Conservation (phyloP, 176 grass and related monocot genomes). For the Carex cristatella region DNA sequence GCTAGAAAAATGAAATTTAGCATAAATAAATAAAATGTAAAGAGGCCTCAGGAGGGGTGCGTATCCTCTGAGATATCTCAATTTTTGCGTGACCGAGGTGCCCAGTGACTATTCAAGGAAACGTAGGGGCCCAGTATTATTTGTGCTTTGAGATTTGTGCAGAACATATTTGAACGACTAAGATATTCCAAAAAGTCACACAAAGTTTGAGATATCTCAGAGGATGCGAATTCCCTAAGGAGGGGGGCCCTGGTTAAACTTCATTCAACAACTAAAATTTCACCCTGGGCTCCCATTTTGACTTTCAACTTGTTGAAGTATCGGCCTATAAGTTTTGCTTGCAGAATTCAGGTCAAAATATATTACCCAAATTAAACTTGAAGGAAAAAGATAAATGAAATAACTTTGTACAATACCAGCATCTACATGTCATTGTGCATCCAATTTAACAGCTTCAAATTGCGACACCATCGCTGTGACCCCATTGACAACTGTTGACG, state of each 20-base stretch:
- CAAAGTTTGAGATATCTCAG: too few species aligned
- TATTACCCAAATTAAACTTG: not conserved
- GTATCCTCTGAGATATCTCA: too few species aligned
- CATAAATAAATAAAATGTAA: not conserved
- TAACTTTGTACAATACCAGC: not conserved
- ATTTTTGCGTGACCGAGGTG: too few species aligned
- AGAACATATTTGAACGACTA: too few species aligned
- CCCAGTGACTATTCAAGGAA: too few species aligned
- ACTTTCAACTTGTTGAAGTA: too few species aligned
- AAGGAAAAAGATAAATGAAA: not conserved
- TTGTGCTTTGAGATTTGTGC: too few species aligned
- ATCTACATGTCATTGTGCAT: constrained; percentile 63
- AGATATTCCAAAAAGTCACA: too few species aligned
- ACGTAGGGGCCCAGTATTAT: too few species aligned
- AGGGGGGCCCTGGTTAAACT: not conserved
- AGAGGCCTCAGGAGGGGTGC: not conserved
- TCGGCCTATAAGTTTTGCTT: not conserved
- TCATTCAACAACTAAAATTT: not conserved
- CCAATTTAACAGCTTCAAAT: constrained; percentile 60
- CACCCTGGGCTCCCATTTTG: not conserved
- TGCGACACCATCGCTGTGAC: constrained; percentile 23
- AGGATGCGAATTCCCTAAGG: too few species aligned
- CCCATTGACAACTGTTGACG: constrained; percentile 32
- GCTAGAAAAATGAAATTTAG: not conserved
- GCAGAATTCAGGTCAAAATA: not conserved